phyloP scores from a whole-genome alignment of 192 early-diverging fungal genomes.

The Umbelopsis isabellina region DNA sequence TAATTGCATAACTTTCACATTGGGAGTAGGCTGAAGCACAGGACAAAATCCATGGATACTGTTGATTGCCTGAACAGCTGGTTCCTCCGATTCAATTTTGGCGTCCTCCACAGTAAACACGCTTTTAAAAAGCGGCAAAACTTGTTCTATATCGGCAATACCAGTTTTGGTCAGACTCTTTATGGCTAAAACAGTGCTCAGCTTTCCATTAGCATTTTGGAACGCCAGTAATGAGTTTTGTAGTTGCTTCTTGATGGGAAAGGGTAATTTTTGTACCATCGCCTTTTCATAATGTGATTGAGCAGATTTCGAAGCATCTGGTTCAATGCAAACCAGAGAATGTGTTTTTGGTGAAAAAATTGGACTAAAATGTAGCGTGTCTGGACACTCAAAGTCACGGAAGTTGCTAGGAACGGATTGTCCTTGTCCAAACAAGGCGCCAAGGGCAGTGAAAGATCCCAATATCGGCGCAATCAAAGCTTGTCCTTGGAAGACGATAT shows the following conservation, averaged over 20 bases:
- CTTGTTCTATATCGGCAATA: slow-evolving; percentile 48
- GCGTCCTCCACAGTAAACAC: slow-evolving; percentile 46
- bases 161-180: slow-evolving; percentile 44
- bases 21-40: slow-evolving; percentile 38
- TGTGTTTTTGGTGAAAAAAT: slow-evolving; percentile 54
- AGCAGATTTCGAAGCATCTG: slow-evolving; percentile 19
- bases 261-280: slow-evolving; percentile 2
- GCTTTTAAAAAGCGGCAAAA: slow-evolving; percentile 49
- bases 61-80: slow-evolving; percentile 6
- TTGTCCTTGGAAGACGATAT: slow-evolving; percentile 54
- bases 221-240: slow-evolving; percentile 22
- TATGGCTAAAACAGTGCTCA: slow-evolving; percentile 43
- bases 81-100: slow-evolving; percentile 9
- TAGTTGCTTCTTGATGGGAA: background rate
- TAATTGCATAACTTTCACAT: slow-evolving; percentile 39
- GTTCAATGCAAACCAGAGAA: slow-evolving; percentile 46
- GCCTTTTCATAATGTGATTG: slow-evolving; percentile 11
- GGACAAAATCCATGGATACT: slow-evolving; percentile 53
- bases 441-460: slow-evolving; percentile 46
- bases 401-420: background rate
- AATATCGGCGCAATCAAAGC: slow-evolving; percentile 47
- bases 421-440: slow-evolving; percentile 38
- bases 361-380: slow-evolving; percentile 36
- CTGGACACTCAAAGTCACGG: slow-evolving; percentile 22
- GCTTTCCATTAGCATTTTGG: background rate